Evolutionary conservation across 805 yeast species (phyloP), one percentile per base, ranked within the genome.

Genomic region (Candida pini): DNA sequence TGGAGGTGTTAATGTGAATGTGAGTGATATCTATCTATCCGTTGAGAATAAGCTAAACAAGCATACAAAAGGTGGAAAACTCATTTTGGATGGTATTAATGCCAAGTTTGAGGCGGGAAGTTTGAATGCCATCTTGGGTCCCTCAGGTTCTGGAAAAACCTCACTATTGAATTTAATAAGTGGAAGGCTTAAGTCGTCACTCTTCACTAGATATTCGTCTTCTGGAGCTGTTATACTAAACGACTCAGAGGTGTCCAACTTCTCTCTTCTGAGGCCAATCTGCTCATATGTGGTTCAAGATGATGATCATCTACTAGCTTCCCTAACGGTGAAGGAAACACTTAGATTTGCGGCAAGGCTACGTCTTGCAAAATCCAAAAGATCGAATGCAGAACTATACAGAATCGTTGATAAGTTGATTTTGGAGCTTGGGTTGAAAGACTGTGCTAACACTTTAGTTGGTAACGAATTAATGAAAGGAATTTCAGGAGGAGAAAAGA

Each of bases 231-330:
- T 78, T 10, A 48, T 54, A 12, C 58, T 78, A 35, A 73, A 75
- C 42, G 39, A 63, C 49, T 30, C 47, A 32, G 33, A 51, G n/a
- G 30, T 53, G 5, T 35, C 36, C 2, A 48, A 53, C 6, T 51
- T 43, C 30, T 33, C 42, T 3, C 50, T 64, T 47, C 47, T 71
- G 31, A 46, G 62, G 31, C 58, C 67, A 22, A 47, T 75, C 18
- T 70, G 90, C 33, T 84, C 90, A 0, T 86, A 81, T 57, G 95
- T 86, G 15, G 73, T 84, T 5, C 96, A 86, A 51, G 85, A 81
- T 44, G 95, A 86, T 51, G 79, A 76, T 41, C 78, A 83, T 25
- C 62, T 86, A 34, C 60, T 84, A 26, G 73, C 90, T 1, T 66
- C 77, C 6, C 62, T 86, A 35, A 85, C 95, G 0, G 95, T 87